These are phyloP conservation scores for Umbelopsis sp. DNA, from an alignment of 192 early-diverging fungal species.

Conservation along the genomic window DNA sequence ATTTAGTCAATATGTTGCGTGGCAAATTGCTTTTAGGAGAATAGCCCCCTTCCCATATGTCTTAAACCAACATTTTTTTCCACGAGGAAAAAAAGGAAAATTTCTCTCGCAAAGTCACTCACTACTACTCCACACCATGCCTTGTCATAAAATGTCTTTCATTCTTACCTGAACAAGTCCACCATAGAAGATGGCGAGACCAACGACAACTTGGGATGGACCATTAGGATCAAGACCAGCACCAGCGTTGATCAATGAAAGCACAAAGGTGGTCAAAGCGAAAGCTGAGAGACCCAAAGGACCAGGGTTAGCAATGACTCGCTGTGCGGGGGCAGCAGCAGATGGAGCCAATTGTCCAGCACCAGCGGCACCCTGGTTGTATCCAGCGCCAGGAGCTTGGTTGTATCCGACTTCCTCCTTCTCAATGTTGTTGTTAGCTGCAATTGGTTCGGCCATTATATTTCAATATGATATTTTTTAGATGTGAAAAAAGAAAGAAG, in stretches of 20 bases:
- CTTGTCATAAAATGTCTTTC: not conserved
- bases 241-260: constrained; percentile 72
- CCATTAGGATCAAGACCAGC: constrained; percentile 56
- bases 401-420: constrained; percentile 31
- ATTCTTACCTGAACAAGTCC: constrained; percentile 63
- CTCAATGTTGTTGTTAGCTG: constrained; percentile 12
- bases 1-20: too few species aligned
- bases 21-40: too few species aligned
- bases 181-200: constrained; percentile 75
- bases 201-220: constrained; percentile 61
- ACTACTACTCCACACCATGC: too few species aligned
- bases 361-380: not conserved
- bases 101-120: too few species aligned
- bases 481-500: too few species aligned
- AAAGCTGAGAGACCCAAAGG: constrained; percentile 65
- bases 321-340: constrained; percentile 43
- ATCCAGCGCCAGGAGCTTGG: constrained; percentile 21
- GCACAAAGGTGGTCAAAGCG: constrained; percentile 68
- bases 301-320: constrained; percentile 58
- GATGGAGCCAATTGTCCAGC: not conserved
- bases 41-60: too few species aligned
- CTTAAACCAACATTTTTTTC: too few species aligned
- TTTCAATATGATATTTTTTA: too few species aligned
- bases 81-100: too few species aligned
- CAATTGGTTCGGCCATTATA: too few species aligned